phyloP scores from a whole-genome alignment of 371 early-diverging fungal genomes.

The Lichtheimia hyalospora region DNA sequence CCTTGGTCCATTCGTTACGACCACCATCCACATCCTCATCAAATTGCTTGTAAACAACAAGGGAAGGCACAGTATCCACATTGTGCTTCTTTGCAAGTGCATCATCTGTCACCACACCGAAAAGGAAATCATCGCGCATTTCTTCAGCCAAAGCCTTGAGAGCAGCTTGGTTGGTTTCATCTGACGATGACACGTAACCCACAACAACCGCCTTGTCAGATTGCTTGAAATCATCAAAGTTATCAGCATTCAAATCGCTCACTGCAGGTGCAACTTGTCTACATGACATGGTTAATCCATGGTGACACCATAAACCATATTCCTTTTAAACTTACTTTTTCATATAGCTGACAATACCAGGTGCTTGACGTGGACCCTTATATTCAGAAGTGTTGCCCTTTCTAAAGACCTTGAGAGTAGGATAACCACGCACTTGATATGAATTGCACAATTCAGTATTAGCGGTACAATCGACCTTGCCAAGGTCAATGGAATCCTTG shows the following conservation, averaged over 20 bases:
- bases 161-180: conserved; percentile 58
- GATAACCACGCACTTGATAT: conserved; percentile 85
- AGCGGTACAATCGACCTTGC: conserved; percentile 95
- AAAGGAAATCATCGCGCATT: conserved; percentile 81
- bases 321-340: conserved; percentile 71
- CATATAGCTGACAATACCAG: conserved; percentile 87
- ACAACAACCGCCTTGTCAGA: conserved; percentile 88
- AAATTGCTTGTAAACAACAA: conserved; percentile 88
- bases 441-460: conserved; percentile 82
- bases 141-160: conserved; percentile 70
- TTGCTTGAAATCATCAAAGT: conserved; percentile 70
- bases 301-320: too few species aligned
- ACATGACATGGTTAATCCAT: background rate
- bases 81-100: conserved; percentile 45
- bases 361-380: conserved; percentile 81
- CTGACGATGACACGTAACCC: conserved; percentile 67
- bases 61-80: conserved; percentile 55
- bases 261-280: conserved; percentile 81
- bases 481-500: conserved; percentile 73
- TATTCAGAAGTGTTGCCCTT: conserved; percentile 73
- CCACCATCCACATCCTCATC: conserved; percentile 68
- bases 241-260: conserved; percentile 61
- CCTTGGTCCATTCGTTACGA: conserved; percentile 61
- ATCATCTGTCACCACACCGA: conserved; percentile 74
- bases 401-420: conserved; percentile 90